Conservation (phyloP, 108 stramenopile genomes). For the Craspedostauros australis region DNA sequence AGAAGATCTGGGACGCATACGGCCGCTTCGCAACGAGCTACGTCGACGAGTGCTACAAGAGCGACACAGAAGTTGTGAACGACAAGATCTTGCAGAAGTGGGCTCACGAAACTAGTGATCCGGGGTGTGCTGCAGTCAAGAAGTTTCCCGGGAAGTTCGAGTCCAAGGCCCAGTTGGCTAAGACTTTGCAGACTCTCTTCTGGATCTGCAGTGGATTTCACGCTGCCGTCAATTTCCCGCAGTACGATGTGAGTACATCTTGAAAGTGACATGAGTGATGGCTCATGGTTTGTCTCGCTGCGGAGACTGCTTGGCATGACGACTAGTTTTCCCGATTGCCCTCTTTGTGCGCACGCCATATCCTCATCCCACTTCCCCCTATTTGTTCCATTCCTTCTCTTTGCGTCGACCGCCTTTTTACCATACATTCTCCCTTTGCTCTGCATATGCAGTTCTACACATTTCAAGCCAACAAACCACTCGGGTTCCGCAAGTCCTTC, state of each 20-base stretch:
- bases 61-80: not conserved
- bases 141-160: constrained; percentile 8
- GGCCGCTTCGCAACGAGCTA: constrained; percentile 5
- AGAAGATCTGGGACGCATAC: constrained; percentile 14
- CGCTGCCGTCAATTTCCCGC: constrained; percentile 19
- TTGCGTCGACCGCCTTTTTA: no score
- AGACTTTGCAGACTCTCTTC: constrained; percentile 17
- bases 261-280: no score
- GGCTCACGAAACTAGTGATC: constrained; percentile 7
- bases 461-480: constrained; percentile 8
- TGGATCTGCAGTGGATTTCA: constrained; percentile 15
- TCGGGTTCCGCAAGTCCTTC: not conserved
- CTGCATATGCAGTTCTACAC: no score
- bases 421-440: no score
- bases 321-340: no score
- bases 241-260: no score
- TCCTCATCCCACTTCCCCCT: no score
- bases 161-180: constrained; percentile 1
- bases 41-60: constrained; percentile 18
- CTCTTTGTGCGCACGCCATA: no score
- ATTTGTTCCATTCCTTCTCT: no score
- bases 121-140: constrained; percentile 1
- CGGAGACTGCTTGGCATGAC: no score
- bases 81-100: constrained; percentile 12
- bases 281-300: no score